Evolutionary conservation across 2,329 filamentous ascomycete species (phyloP).

Genomic region (Biscogniauxia marginata): DNA sequence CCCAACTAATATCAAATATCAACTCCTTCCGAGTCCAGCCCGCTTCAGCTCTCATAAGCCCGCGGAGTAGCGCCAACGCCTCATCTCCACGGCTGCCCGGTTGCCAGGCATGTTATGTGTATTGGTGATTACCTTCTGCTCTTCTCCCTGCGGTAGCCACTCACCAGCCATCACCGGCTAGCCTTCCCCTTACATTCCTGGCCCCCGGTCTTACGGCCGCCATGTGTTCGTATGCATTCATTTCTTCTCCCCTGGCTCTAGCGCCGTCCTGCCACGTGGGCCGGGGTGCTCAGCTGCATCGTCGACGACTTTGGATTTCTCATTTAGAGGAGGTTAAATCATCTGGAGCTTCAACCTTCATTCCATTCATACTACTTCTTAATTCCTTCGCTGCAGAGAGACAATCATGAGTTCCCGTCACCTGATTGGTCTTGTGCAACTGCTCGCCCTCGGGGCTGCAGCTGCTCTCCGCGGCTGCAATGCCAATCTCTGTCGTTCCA

Average conservation of each 20-base stretch:
- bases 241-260: neutral
- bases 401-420: neutral
- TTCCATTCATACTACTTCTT: neutral
- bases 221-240: neutral
- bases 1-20: neutral
- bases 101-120: neutral
- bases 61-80: neutral
- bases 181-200: neutral
- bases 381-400: neutral
- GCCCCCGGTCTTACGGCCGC: neutral
- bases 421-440: neutral
- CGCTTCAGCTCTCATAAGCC: neutral
- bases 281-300: neutral
- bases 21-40: neutral
- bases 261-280: neutral
- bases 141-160: neutral
- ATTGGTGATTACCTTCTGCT: neutral
- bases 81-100: neutral
- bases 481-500: conserved; percentile 38
- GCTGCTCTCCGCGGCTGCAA: neutral
- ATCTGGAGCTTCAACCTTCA: neutral
- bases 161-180: neutral
- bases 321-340: neutral
- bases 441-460: neutral
- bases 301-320: neutral